Evolutionary conservation across 2,329 filamentous ascomycete species (phyloP).

Genomic region (Botrytis galanthina): DNA sequence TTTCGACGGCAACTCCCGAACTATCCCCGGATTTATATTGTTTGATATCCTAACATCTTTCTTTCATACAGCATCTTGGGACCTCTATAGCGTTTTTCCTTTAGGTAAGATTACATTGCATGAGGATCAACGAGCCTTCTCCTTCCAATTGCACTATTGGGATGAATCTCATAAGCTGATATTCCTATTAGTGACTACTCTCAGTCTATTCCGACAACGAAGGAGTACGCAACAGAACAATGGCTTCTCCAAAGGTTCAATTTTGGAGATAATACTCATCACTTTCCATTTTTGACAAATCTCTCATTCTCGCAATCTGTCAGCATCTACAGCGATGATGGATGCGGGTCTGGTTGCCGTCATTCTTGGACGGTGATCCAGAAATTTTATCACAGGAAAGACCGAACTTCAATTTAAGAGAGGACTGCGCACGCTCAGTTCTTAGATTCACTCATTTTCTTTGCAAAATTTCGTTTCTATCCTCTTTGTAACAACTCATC

Average conservation of each 20-base stretch:
- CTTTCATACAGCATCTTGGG: not conserved
- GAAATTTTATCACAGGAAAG: too few species aligned
- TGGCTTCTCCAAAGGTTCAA: not conserved
- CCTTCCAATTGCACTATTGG: not conserved
- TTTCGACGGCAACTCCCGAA: not conserved
- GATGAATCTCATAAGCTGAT: too few species aligned
- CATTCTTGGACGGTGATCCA: not conserved
- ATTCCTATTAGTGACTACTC: not conserved
- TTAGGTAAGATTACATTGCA: fast-evolving
- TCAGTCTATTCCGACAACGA: not conserved
- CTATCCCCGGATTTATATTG: not conserved
- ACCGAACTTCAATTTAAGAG: not conserved
- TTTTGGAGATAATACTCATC: not conserved
- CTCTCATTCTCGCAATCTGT: not conserved
- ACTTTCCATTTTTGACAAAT: not conserved
- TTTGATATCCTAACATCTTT: not conserved
- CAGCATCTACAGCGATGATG: not conserved
- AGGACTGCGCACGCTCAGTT: too few species aligned
- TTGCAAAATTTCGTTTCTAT: not conserved
- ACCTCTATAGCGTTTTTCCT: not conserved
- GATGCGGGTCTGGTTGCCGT: not conserved
- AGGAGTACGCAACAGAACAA: not conserved
- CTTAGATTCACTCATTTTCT: too few species aligned
- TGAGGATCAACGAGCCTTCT: not conserved
- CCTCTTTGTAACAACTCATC: not conserved